phyloP scores from a whole-genome alignment of 163 green algal genomes.

The Scenedesmus sp. region DNA sequence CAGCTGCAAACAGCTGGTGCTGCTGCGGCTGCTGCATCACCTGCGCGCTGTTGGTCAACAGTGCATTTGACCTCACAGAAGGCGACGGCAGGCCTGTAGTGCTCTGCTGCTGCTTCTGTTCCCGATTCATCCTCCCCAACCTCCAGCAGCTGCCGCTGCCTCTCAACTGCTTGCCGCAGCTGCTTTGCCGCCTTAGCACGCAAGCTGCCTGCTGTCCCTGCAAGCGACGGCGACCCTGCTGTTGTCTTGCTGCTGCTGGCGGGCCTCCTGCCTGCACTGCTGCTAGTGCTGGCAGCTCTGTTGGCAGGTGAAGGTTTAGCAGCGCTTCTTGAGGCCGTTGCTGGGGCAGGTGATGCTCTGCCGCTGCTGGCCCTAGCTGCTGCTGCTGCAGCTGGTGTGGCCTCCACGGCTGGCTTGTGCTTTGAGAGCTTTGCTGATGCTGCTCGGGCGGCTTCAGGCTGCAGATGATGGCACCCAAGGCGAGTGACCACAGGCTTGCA shows the following conservation, averaged over 20 bases:
- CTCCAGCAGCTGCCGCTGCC: conserved; percentile 31
- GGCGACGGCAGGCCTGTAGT: conserved; percentile 29
- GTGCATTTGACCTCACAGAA: background rate
- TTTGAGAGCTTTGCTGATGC: conserved; percentile 45
- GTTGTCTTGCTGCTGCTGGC: background rate
- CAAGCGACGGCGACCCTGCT: background rate
- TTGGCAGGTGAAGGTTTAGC: background rate
- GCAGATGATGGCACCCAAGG: background rate
- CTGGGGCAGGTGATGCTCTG: conserved; percentile 2
- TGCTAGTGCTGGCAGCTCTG: background rate
- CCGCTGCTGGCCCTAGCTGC: background rate
- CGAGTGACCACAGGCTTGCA: background rate
- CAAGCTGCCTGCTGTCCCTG: background rate
- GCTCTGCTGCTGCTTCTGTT: background rate
- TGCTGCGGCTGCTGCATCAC: conserved; percentile 12
- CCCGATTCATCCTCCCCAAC: background rate
- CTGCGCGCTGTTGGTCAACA: background rate
- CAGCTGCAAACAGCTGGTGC: background rate
- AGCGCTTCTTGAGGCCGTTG: background rate
- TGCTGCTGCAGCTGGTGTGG: background rate
- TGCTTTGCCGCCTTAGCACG: conserved; percentile 4
- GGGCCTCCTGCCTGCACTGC: background rate
- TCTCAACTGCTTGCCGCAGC: background rate
- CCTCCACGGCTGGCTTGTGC: conserved; percentile 31
- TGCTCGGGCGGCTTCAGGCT: conserved; percentile 9